Evolutionary conservation across 2,329 filamentous ascomycete genomes (phyloP).

Genomic region (Trichoderma atroviride): DNA sequence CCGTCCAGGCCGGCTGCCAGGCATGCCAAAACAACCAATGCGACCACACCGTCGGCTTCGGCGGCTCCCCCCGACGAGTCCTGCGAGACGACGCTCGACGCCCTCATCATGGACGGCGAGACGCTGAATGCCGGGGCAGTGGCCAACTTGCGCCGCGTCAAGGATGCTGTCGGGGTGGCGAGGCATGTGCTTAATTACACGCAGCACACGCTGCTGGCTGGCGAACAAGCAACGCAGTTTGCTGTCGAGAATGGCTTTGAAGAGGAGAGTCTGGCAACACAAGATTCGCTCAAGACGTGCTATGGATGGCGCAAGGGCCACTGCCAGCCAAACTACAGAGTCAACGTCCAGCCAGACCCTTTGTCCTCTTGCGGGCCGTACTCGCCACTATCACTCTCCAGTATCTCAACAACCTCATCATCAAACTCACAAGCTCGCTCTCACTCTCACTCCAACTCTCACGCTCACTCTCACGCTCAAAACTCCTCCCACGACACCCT

Average conservation of each 20-base stretch:
- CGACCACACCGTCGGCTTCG: conserved; percentile 58
- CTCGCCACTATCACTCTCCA: conserved; percentile 34
- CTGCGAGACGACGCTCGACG: conserved; percentile 61
- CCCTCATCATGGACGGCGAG: conserved; percentile 60
- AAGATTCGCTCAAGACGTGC: conserved; percentile 45
- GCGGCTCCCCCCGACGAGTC: conserved; percentile 57
- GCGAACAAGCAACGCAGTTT: conserved; percentile 57
- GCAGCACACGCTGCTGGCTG: conserved; percentile 54
- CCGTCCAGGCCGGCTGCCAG: conserved; percentile 54
- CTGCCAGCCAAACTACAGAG: conserved; percentile 58
- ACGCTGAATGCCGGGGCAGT: conserved; percentile 59
- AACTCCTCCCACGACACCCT: conserved; percentile 54
- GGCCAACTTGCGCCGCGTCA: conserved; percentile 52
- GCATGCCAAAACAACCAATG: conserved; percentile 57
- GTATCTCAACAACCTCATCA: neutral
- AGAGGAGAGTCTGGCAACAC: conserved; percentile 48
- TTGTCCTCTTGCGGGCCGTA: conserved; percentile 52
- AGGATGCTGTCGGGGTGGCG: conserved; percentile 53
- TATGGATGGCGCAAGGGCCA: conserved; percentile 44
- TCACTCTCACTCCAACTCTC: neutral
- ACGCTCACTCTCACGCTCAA: neutral
- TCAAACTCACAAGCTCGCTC: neutral
- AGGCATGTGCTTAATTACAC: conserved; percentile 55
- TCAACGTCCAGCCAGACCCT: conserved; percentile 50
- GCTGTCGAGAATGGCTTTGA: conserved; percentile 55